Evolutionary conservation across 1,139 yeast species (phyloP), one percentile per base, ranked within the genome.

Genomic region (Nakaseomyces bracarensis): DNA sequence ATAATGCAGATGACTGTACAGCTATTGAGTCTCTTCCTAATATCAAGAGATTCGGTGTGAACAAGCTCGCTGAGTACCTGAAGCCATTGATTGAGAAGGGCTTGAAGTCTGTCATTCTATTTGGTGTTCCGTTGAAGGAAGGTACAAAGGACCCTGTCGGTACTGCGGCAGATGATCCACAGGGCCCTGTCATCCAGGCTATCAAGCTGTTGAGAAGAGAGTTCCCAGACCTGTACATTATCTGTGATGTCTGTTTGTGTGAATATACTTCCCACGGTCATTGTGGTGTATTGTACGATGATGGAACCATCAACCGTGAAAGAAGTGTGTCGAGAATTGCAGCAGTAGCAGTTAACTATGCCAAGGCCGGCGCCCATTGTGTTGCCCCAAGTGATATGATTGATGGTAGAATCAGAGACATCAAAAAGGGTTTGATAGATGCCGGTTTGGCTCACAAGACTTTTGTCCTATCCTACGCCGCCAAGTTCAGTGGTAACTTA

Each of bases 361-460:
- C 97, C 37, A 75, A 72, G 54, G 97, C 98, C 0, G 98, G 97
- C 41, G 96, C 96, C 2, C 74, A 91, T 61, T 82, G 87, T 43
- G 96, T 91, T 30, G 97, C 98, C 1, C 99, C 99, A 14, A 82
- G 95, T 11, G 98, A 91, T 63, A 91, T 93, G 98, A 81, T 89
- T 60, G 99, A 91, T 61, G 99, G 98, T 18, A 75, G 98, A 56
- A 79, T 93, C 50, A 72, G 74, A 49, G 97, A 86, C 43, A 91
- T 91, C 63, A 91, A 93, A 63, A 67, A 70, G 41, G 97, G 95
- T 1, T 71, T 91, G 36, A 78, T 91, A 42, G 78, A 78, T 39
- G 89, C 84, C n/a, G 82, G 80, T 16, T 65, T 91, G 45, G 95
- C 95, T 20, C 95, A 91, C 65, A 79, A 81, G 60, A 80, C 89